Evolutionary conservation across 371 early-diverging fungal species (phyloP).

Genomic region (Rhizopus delemar): DNA sequence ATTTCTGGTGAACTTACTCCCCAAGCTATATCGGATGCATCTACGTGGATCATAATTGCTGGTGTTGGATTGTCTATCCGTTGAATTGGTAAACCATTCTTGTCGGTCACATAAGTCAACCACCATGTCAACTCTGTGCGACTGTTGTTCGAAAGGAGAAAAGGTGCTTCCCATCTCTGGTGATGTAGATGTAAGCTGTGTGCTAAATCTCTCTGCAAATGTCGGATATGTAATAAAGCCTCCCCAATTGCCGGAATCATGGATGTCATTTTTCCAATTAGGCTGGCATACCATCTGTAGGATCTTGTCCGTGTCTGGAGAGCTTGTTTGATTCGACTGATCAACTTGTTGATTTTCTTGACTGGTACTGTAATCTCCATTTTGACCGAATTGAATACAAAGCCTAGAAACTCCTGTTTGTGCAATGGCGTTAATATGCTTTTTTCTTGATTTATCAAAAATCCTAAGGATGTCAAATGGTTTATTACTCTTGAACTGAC

Average conservation of each 20-base stretch:
- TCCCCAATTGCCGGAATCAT: slow-evolving; percentile 11
- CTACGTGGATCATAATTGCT: background rate
- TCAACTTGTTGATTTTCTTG: slow-evolving; percentile 8
- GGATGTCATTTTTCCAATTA: slow-evolving; percentile 7
- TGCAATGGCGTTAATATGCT: slow-evolving; percentile 4
- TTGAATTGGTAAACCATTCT: slow-evolving; percentile 11
- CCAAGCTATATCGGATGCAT: background rate
- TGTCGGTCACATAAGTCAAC: background rate
- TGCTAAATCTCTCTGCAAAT: slow-evolving; percentile 9
- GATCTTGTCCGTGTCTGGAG: background rate
- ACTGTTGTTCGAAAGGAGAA: background rate
- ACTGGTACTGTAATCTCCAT: slow-evolving; percentile 9
- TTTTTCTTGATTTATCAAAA: slow-evolving; percentile 9
- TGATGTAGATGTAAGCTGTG: background rate
- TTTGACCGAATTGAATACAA: background rate
- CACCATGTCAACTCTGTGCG: slow-evolving; percentile 12
- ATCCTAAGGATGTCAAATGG: slow-evolving; percentile 5
- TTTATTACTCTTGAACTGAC: background rate
- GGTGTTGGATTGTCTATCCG: slow-evolving; percentile 1
- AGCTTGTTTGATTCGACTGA: slow-evolving; percentile 4
- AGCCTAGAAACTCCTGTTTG: slow-evolving; percentile 10
- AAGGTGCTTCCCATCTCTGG: slow-evolving; percentile 1
- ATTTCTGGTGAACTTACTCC: background rate
- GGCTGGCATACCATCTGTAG: background rate
- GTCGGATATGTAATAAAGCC: background rate